Evolutionary conservation across 306 rosid genomes (phyloP).

Genomic region (Comarum palustre): DNA sequence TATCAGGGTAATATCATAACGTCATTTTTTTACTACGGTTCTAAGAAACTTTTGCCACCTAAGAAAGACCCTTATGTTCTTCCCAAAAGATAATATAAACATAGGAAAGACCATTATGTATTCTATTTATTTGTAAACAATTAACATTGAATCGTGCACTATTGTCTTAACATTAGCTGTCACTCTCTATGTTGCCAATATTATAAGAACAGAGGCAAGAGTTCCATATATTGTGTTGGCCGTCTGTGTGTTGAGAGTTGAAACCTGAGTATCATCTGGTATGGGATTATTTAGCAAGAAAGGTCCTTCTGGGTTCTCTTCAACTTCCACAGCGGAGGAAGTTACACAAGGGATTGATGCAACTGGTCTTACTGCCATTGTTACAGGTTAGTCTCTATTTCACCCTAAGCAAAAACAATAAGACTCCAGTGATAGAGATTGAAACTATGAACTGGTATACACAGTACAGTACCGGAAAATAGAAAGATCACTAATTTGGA

Average conservation of each 20-base stretch:
- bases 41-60: neutral
- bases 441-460: neutral
- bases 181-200: neutral
- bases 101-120: neutral
- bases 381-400: constrained; percentile 43
- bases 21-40: neutral
- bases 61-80: neutral
- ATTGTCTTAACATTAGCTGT: neutral
- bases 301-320: constrained; percentile 56
- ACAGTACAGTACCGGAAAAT: no score
- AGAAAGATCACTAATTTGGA: neutral
- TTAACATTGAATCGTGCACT: neutral
- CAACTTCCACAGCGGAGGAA: constrained; percentile 58
- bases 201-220: neutral
- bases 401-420: neutral
- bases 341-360: constrained; percentile 62
- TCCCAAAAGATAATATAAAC: no score
- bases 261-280: neutral
- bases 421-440: neutral
- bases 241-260: neutral
- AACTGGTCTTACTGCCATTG: constrained; percentile 57
- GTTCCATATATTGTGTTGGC: neutral
- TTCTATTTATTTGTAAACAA: neutral
- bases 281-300: constrained; percentile 57
- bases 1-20: neutral